A percentile compares a stretch with the other conserved stretches of the same genome.
Conservation (phyloP, 805 yeast species). For the Tetrapisispora iriomotensis region DNA sequence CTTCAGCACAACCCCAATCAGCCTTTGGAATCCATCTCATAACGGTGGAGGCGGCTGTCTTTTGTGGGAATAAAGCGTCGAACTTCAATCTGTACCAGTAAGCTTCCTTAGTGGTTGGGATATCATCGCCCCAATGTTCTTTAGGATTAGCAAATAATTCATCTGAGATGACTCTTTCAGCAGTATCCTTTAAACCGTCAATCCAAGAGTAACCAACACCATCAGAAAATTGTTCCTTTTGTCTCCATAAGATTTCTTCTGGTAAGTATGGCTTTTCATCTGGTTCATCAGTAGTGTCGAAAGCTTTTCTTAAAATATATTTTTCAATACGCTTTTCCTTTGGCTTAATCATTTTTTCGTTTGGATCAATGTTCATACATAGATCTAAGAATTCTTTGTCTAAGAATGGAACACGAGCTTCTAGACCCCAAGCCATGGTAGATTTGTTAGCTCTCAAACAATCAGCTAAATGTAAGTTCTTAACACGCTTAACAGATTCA, state of each 20-base stretch:
- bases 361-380: slow-evolving; percentile 90
- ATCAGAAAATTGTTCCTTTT: slow-evolving; percentile 98
- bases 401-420: slow-evolving; percentile 98
- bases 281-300: slow-evolving; percentile 84
- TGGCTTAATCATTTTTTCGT: slow-evolving; percentile 73
- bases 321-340: slow-evolving; percentile 80
- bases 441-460: slow-evolving; percentile 98
- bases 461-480: slow-evolving; percentile 94
- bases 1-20: slow-evolving; percentile 99
- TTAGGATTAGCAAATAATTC: slow-evolving; percentile 86
- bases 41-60: slow-evolving; percentile 91
- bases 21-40: slow-evolving; percentile 99
- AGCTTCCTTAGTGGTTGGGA: slow-evolving; percentile 97
- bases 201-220: slow-evolving; percentile 99
- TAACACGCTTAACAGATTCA: slow-evolving; percentile 92
- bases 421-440: slow-evolving; percentile 99
- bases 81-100: slow-evolving; percentile 97
- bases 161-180: slow-evolving; percentile 76
- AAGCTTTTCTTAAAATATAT: slow-evolving; percentile 94
- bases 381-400: slow-evolving; percentile 87
- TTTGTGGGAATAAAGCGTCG: slow-evolving; percentile 82
- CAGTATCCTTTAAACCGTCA: slow-evolving; percentile 92
- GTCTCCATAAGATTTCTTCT: slow-evolving; percentile 96
- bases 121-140: slow-evolving; percentile 91
- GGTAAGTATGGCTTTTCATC: slow-evolving; percentile 79